A percentile compares a stretch with the other conserved stretches of the same genome.
Evolutionary conservation across 192 early-diverging fungal genomes (phyloP).

Genomic region (Mortierella hygrophila): DNA sequence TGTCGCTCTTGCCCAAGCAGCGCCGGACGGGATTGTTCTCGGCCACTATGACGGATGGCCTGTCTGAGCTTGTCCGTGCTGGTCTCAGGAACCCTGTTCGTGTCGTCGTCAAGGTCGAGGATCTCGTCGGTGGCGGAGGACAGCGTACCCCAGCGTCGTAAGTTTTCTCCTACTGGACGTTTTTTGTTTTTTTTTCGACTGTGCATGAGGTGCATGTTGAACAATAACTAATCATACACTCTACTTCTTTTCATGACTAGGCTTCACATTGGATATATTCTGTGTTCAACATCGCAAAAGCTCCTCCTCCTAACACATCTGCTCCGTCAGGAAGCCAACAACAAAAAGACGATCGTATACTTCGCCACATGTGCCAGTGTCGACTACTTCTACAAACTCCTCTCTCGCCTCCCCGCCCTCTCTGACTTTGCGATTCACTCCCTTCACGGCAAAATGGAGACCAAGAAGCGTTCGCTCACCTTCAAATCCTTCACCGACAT

Average conservation of each 20-base stretch:
- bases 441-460: slow-evolving; percentile 95
- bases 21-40: slow-evolving; percentile 96
- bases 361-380: slow-evolving; percentile 97
- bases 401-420: slow-evolving; percentile 59
- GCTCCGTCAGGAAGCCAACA: slow-evolving; percentile 62
- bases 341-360: slow-evolving; percentile 93
- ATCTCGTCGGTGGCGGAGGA: slow-evolving; percentile 61
- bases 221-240: not conserved
- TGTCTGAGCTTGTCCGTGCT: slow-evolving; percentile 84
- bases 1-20: slow-evolving; percentile 89
- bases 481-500: slow-evolving; percentile 81
- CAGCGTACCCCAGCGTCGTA: slow-evolving; percentile 75
- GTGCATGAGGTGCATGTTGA: not conserved
- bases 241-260: slow-evolving; percentile 51
- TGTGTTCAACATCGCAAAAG: slow-evolving; percentile 87
- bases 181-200: no score
- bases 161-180: not conserved
- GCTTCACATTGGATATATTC: slow-evolving; percentile 78
- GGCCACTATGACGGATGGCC: slow-evolving; percentile 94
- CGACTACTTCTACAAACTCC: slow-evolving; percentile 90
- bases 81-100: slow-evolving; percentile 94
- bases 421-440: slow-evolving; percentile 73
- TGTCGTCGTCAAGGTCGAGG: slow-evolving; percentile 91
- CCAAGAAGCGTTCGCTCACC: slow-evolving; percentile 84
- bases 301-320: slow-evolving; percentile 78